A percentile compares a stretch with the other conserved stretches of the same genome.
These are phyloP conservation scores for Plenodomus lindquistii DNA, from an alignment of 2,329 filamentous ascomycete genomes.

Conservation along the genomic window DNA sequence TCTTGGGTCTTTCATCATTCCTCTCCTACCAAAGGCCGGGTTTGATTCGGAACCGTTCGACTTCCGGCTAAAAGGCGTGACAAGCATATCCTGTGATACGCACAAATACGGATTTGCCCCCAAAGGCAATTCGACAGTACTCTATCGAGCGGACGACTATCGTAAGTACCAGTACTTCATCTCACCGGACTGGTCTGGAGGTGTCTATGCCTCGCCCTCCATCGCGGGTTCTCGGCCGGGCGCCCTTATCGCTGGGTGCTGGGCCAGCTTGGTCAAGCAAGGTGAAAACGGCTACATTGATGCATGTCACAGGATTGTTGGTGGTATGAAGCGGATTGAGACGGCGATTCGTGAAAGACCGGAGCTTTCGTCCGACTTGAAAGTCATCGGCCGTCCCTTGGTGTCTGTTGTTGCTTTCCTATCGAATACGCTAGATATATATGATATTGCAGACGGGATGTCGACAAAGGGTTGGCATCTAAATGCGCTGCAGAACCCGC, in stretches of 20 bases:
- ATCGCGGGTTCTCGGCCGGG: conserved; percentile 91
- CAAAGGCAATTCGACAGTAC: conserved; percentile 91
- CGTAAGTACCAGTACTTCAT: conserved; percentile 96
- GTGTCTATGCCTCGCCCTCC: conserved; percentile 91
- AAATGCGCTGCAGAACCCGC: conserved; percentile 88
- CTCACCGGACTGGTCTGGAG: conserved; percentile 90
- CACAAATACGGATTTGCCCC: conserved; percentile 99
- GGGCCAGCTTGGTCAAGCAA: conserved; percentile 86
- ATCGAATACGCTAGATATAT: conserved; percentile 83
- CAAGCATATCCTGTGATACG: conserved; percentile 93
- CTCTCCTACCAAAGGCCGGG: conserved; percentile 89
- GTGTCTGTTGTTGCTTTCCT: conserved; percentile 90
- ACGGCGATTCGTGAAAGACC: conserved; percentile 72
- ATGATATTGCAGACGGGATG: conserved; percentile 93
- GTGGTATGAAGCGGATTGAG: conserved; percentile 78
- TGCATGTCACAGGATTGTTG: conserved; percentile 85
- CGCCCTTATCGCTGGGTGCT: conserved; percentile 92
- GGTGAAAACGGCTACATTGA: conserved; percentile 88
- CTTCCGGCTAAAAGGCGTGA: conserved; percentile 91
- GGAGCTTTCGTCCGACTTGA: conserved; percentile 70
- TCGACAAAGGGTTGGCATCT: conserved; percentile 86
- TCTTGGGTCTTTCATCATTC: conserved; percentile 91
- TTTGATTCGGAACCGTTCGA: conserved; percentile 89
- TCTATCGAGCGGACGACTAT: conserved; percentile 81
- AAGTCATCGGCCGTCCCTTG: conserved; percentile 80